Evolutionary conservation across 192 early-diverging fungal species (phyloP).

Genomic region (Borealophlyctis nickersoniae): DNA sequence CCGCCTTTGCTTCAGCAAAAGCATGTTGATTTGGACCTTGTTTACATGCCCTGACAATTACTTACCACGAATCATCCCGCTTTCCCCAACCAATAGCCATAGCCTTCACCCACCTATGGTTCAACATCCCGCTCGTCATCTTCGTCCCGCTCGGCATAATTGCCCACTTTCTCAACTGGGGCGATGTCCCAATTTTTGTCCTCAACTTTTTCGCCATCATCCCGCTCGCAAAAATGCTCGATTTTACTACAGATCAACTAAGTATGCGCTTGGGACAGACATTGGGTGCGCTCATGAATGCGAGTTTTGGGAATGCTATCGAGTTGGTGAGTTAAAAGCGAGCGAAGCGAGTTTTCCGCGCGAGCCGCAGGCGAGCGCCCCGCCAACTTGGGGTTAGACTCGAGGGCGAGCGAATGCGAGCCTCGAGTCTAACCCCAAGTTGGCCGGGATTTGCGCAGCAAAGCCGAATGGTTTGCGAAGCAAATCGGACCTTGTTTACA

Average conservation of each 20-base stretch:
- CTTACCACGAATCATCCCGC: not conserved
- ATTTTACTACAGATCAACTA: conserved; percentile 84
- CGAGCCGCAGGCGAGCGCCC: too few relatives aligned
- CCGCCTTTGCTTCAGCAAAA: too few relatives aligned
- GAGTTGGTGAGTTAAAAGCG: conserved; percentile 34
- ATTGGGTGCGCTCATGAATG: conserved; percentile 81
- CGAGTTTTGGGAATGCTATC: conserved; percentile 82
- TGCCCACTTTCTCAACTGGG: conserved; percentile 62
- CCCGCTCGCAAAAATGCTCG: conserved; percentile 84
- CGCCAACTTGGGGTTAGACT: too few relatives aligned
- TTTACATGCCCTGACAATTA: not conserved
- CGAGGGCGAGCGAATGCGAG: too few relatives aligned
- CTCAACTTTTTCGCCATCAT: conserved; percentile 88
- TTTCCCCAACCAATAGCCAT: not conserved
- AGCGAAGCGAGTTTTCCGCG: too few relatives aligned
- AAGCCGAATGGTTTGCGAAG: too few relatives aligned
- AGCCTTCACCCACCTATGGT: conserved; percentile 4
- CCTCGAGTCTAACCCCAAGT: too few relatives aligned
- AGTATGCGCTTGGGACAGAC: conserved; percentile 28
- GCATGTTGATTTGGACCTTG: too few relatives aligned
- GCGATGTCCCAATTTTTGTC: conserved; percentile 63
- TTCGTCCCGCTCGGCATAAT: conserved; percentile 80
- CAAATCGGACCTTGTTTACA: too few relatives aligned
- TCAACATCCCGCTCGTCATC: conserved; percentile 62
- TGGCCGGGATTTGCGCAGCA: too few relatives aligned